phyloP scores from a whole-genome alignment of 495 filamentous ascomycete species.

The Bacidia rubella region DNA sequence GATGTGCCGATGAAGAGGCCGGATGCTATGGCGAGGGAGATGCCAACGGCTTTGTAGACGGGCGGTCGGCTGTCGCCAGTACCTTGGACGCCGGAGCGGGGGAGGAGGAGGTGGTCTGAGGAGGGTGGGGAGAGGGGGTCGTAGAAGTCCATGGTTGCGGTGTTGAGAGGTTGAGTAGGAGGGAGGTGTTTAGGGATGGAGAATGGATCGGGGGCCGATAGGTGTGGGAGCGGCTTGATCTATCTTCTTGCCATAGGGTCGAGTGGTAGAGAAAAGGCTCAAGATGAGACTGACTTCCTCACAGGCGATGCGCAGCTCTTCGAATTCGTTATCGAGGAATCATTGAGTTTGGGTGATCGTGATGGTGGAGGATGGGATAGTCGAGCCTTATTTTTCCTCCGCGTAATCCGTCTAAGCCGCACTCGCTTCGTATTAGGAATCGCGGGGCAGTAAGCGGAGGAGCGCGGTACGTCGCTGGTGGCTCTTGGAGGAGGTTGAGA shows the following conservation, averaged over 20 bases:
- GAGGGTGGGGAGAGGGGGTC: neutral
- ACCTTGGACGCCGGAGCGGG: neutral
- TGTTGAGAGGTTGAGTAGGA: neutral
- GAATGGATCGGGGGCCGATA: neutral
- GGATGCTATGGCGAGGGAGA: constrained; percentile 73
- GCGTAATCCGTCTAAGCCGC: neutral
- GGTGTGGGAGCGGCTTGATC: neutral
- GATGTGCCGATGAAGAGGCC: constrained; percentile 90
- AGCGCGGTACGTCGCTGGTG: neutral
- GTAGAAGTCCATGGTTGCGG: neutral
- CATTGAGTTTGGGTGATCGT: neutral
- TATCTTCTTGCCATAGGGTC: neutral
- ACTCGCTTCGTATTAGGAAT: neutral
- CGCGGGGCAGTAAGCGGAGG: neutral
- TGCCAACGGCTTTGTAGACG: constrained; percentile 75
- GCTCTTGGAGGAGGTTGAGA: neutral
- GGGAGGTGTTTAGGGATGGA: neutral
- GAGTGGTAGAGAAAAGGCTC: too few species aligned
- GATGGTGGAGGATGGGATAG: too few species aligned
- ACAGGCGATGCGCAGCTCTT: too few species aligned
- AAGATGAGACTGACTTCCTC: too few species aligned
- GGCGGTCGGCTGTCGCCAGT: constrained; percentile 30
- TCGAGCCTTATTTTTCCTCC: neutral
- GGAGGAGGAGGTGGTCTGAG: neutral
- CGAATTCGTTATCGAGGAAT: neutral